Conservation (phyloP, 1,284 basidiomycete genomes). For the Phlebopus sp. region DNA sequence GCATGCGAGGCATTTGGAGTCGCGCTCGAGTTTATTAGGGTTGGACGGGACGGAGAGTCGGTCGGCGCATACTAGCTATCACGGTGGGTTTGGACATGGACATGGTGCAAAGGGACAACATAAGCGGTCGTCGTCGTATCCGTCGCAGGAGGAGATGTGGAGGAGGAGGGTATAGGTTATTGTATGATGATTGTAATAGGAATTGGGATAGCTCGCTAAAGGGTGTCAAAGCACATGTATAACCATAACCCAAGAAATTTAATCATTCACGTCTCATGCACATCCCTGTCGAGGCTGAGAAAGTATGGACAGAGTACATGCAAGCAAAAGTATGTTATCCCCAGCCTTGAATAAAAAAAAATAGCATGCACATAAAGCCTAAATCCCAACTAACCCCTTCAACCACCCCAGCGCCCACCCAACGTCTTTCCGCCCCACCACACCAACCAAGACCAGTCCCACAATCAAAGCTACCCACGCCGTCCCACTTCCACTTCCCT, state of each 20-base stretch:
- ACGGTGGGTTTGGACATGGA: too few species aligned
- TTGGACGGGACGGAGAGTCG: too few species aligned
- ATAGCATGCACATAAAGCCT: neutral
- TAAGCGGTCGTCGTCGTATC: slow-evolving; percentile 6
- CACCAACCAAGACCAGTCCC: slow-evolving; percentile 9
- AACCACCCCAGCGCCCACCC: slow-evolving; percentile 2
- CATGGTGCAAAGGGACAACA: neutral
- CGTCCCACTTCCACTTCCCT: neutral
- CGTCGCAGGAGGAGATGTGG: slow-evolving; percentile 23
- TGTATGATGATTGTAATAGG: neutral
- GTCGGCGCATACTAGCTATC: too few species aligned
- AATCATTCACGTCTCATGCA: too few species aligned
- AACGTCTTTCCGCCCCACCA: slow-evolving; percentile 3
- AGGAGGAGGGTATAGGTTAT: slow-evolving; percentile 17
- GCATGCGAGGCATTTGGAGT: slow-evolving; percentile 10
- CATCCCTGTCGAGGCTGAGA: too few species aligned
- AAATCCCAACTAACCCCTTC: slow-evolving; percentile 5
- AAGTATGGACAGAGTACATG: too few species aligned
- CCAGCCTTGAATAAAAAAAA: too few species aligned
- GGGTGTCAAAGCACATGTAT: too few species aligned
- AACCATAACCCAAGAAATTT: neutral
- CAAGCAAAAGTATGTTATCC: too few species aligned
- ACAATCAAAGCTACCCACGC: slow-evolving; percentile 8
- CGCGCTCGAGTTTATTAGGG: too few species aligned
- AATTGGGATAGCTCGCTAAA: too few species aligned